Evolutionary conservation across 2,329 filamentous ascomycete species (phyloP), one percentile per base, ranked within the genome.

Genomic region (Cladosporium sp.): DNA sequence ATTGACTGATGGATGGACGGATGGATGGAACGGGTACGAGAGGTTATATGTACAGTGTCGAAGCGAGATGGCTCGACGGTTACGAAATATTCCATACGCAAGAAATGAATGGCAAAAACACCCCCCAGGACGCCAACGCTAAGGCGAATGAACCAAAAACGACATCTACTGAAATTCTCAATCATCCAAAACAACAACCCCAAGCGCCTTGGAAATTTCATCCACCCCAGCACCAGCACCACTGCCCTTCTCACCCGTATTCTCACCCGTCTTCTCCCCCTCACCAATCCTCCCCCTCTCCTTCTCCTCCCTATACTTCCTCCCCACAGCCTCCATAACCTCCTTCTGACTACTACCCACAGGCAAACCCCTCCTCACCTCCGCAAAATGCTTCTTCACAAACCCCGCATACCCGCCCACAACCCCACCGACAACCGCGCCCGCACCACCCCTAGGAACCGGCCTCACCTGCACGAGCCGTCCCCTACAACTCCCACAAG

Each of bases 391-490:
- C 60, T 79, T 76, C 70, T 84, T 87, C 55, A 91, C 72, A 62
- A 78, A 83, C 2, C 67, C 55, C 55, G 82, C 78, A 67, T 82
- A 83, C 50, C 77, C 77, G 32, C 62, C 73, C 50, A 67, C 66
- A 41, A 36, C 42, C 4, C 60, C 62, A 50, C 59, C 66, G 54
- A 50, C 46, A 20, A 38, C 43, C 9, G 35, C 33, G 25, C 4
- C 32, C 18, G n/a, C n/a, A 53, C 55, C 33, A 29, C 57, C 48
- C 36, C 86, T 74, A 0, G 90, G 90, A 33, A 78, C 78, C 0
- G 92, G 92, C 66, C 88, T 90, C 7, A 84, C 84, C 75, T 97
- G 93, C 59, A 81, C 72, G 56, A 98, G 69, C 43, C 67, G 62
- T 0, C 68, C 67, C 62, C 83, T 85, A 66, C 92, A 97, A n/a